Percentiles rank a stretch among this genome's conserved stretches.
Evolutionary conservation across 441 rosid species (phyloP).

Genomic region (Pelargonium cotyledonis): DNA sequence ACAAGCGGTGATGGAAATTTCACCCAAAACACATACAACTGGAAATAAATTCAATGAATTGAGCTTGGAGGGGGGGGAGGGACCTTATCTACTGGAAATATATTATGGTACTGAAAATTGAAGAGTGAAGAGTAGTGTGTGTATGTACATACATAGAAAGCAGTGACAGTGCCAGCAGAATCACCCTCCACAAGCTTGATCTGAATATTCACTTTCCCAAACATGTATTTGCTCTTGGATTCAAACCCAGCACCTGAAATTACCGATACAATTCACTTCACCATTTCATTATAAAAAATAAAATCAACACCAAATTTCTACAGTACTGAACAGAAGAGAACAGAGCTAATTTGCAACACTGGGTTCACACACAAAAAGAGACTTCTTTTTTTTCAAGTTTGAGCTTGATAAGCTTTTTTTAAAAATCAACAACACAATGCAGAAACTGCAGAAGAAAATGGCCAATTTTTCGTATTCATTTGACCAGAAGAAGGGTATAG

Average conservation of each 20-base stretch:
- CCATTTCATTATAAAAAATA: neutral
- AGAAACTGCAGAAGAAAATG: neutral
- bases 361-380: no score
- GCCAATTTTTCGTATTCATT: neutral
- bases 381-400: no score
- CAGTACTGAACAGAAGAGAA: neutral
- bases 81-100: constrained; percentile 7
- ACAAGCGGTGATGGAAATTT: neutral
- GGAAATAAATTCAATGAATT: constrained; percentile 5
- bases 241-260: constrained; percentile 81
- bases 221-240: constrained; percentile 78
- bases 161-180: constrained; percentile 85
- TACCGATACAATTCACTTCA: neutral
- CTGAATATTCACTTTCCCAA: constrained; percentile 77
- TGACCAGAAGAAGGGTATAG: neutral
- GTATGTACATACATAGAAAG: constrained; percentile 61
- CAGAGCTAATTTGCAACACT: no score
- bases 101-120: neutral
- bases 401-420: no score
- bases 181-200: constrained; percentile 86
- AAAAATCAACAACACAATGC: neutral
- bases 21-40: constrained; percentile 3
- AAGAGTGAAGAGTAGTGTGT: no score
- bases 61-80: neutral
- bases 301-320: neutral